These are phyloP conservation scores for Tylopilus plumbeoviolaceoides DNA, from an alignment of 768 basidiomycete genomes.

Conservation along the genomic window DNA sequence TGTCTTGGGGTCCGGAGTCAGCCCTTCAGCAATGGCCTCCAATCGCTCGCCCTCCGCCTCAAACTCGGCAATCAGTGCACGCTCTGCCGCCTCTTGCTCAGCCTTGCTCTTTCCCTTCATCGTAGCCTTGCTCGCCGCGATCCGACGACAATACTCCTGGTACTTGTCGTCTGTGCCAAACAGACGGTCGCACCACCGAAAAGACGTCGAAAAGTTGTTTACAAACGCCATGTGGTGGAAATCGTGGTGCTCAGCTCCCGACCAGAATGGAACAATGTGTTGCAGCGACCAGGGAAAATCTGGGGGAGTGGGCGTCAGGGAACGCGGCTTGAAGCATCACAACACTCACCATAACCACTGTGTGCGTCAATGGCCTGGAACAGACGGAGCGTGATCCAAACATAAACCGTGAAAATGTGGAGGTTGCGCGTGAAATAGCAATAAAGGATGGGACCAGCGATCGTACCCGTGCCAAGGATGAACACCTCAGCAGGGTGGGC, in stretches of 20 bases:
- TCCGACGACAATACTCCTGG: conserved; percentile 66
- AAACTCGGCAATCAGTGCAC: conserved; percentile 60
- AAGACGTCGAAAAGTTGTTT: conserved; percentile 91
- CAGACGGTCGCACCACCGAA: conserved; percentile 89
- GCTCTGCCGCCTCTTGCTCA: conserved; percentile 53
- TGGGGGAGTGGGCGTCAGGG: conserved; percentile 19
- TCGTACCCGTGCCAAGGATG: conserved; percentile 89
- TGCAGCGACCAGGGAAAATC: conserved; percentile 98
- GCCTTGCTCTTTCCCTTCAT: conserved; percentile 52
- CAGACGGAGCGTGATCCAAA: conserved; percentile 90
- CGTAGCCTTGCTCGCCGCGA: conserved; percentile 56
- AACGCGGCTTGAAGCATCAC: background rate
- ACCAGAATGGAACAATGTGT: conserved; percentile 93
- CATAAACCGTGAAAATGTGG: conserved; percentile 90
- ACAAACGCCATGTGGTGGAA: conserved; percentile 98
- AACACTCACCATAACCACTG: conserved; percentile 80
- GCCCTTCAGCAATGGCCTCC: conserved; percentile 52
- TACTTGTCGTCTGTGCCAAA: conserved; percentile 93
- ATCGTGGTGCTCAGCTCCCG: conserved; percentile 95
- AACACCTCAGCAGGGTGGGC: conserved; percentile 96
- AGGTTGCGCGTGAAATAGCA: conserved; percentile 67
- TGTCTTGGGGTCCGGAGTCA: conserved; percentile 16
- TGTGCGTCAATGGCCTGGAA: conserved; percentile 98
- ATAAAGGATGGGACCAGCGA: conserved; percentile 84
- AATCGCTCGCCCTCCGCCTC: conserved; percentile 70